Evolutionary conservation across 305 asterid species (phyloP).

Genomic region (Withania somnifera): DNA sequence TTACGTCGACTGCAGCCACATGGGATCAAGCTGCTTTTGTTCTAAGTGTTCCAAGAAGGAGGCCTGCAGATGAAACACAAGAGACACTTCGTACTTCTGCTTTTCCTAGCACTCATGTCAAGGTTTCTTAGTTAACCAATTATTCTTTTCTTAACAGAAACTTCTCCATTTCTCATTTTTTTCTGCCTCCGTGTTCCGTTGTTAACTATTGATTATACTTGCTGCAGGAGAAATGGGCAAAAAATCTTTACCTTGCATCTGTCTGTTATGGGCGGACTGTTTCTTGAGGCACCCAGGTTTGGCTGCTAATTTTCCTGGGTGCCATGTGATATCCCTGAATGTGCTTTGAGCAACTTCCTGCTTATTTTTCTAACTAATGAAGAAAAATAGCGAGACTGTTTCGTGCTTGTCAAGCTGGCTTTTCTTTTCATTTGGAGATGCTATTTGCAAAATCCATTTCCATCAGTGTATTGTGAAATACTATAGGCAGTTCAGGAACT

Average conservation of each 20-base stretch:
- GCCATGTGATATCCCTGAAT: background rate
- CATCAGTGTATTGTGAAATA: background rate
- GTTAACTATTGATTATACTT: background rate
- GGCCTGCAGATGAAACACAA: constrained; percentile 22
- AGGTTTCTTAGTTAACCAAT: constrained; percentile 6
- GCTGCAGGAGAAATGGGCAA: constrained; percentile 16
- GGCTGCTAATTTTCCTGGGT: background rate
- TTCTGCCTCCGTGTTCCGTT: background rate
- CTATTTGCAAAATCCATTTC: background rate
- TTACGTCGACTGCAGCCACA: constrained; percentile 19
- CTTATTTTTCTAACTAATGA: background rate
- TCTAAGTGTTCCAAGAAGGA: constrained; percentile 20
- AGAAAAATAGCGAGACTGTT: background rate
- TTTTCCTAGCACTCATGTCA: constrained; percentile 24
- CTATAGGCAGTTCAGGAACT: background rate
- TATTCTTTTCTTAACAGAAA: background rate
- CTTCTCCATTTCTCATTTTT: background rate
- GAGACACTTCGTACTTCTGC: constrained; percentile 35
- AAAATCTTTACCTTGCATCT: constrained; percentile 13
- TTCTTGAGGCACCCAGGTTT: constrained; percentile 7
- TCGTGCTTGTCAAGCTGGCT: background rate
- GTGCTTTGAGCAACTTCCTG: background rate
- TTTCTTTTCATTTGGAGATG: background rate
- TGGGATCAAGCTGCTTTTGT: constrained; percentile 22
- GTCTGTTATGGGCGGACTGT: constrained; percentile 16